A percentile compares a stretch with the other conserved stretches of the same genome.
Conservation (phyloP, 768 basidiomycete species). For the Tulasnella sp. region DNA sequence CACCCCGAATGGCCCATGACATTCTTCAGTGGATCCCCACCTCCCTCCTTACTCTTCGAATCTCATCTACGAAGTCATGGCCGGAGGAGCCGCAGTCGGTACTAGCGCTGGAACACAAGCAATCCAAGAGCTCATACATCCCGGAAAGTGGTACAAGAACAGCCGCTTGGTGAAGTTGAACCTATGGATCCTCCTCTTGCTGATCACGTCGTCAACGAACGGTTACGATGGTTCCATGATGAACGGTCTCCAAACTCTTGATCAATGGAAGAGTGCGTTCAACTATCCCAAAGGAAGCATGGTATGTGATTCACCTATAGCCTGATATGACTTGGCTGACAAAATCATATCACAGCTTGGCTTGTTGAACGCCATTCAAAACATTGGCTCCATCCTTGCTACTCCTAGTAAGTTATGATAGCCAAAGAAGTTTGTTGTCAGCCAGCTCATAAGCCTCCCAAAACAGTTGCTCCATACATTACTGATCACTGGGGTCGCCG, state of each 20-base stretch:
- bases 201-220: conserved; percentile 27
- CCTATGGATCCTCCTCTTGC: conserved; percentile 21
- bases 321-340: not conserved
- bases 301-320: conserved; percentile 4
- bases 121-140: conserved; percentile 25
- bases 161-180: conserved; percentile 20
- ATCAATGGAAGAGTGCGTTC: conserved; percentile 52
- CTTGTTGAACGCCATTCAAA: conserved; percentile 67
- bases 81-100: conserved; percentile 19
- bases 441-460: conserved; percentile 33
- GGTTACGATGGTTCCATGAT: conserved; percentile 25
- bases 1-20: not conserved
- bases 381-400: conserved; percentile 53
- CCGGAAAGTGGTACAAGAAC: conserved; percentile 20
- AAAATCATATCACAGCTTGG: conserved; percentile 36
- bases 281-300: conserved; percentile 37
- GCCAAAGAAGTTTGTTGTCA: conserved; percentile 29
- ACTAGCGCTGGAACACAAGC: conserved; percentile 23
- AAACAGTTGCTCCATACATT: conserved; percentile 28
- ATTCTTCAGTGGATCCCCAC: not conserved
- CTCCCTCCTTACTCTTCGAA: not conserved
- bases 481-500: conserved; percentile 63
- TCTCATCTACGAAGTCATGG: conserved; percentile 17
- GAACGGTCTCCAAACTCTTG: conserved; percentile 54
- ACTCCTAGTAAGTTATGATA: conserved; percentile 33